phyloP scores from a whole-genome alignment of 2,329 filamentous ascomycete species.

The Calonectria leucothoes region DNA sequence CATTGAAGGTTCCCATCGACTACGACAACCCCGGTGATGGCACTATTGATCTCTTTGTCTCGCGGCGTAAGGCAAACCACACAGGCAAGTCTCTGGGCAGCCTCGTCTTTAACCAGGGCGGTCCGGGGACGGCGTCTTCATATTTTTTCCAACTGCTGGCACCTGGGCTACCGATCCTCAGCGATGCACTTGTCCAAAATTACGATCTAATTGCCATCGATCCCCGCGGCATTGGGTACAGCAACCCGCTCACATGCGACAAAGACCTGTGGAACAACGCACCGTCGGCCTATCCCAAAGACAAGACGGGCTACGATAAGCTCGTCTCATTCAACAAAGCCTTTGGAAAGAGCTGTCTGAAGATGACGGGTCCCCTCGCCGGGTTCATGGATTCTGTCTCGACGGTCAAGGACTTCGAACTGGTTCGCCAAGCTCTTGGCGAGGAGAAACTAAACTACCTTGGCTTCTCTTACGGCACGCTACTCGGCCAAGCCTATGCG shows the following conservation, averaged over 20 bases:
- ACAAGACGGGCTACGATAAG: constrained; percentile 14
- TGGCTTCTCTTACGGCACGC: constrained; percentile 51
- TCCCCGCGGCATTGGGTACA: constrained; percentile 55
- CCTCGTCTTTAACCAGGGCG: constrained; percentile 38
- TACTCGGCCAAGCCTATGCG: constrained; percentile 48
- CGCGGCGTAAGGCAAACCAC: neutral
- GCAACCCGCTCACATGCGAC: constrained; percentile 54
- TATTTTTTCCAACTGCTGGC: constrained; percentile 14
- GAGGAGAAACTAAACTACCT: constrained; percentile 44
- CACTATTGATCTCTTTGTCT: constrained; percentile 1
- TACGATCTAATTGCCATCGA: constrained; percentile 59
- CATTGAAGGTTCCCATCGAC: neutral
- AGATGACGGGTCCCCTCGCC: constrained; percentile 36
- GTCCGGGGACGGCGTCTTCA: constrained; percentile 30
- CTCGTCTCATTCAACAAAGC: constrained; percentile 26
- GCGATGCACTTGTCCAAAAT: constrained; percentile 31
- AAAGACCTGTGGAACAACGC: constrained; percentile 36
- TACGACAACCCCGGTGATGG: neutral
- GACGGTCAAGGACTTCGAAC: constrained; percentile 37
- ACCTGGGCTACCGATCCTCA: constrained; percentile 16
- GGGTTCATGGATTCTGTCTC: constrained; percentile 37
- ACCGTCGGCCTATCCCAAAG: constrained; percentile 12
- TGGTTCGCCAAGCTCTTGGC: constrained; percentile 37
- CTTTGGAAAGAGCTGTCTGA: constrained; percentile 36
- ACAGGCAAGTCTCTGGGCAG: constrained; percentile 4